These are phyloP conservation scores for Colletotrichum brevisporum DNA, from an alignment of 2,329 filamentous ascomycete species.

Conservation along the genomic window DNA sequence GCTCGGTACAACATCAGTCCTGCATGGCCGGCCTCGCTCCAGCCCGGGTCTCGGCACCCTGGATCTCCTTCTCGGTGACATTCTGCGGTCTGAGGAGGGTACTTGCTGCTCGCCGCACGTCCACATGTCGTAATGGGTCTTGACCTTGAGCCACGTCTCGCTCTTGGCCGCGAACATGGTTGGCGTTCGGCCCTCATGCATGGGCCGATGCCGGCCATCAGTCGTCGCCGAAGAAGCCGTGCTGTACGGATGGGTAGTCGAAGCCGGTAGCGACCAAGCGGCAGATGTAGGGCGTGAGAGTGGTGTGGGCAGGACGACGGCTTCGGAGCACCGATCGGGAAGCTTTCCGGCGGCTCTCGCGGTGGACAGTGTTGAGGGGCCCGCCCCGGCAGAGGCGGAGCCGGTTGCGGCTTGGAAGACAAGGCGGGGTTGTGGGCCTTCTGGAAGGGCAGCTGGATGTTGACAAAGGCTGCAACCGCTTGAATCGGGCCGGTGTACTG, in stretches of 20 bases:
- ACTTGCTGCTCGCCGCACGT: constrained; percentile 84
- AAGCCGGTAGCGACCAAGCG: constrained; percentile 93
- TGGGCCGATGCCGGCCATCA: constrained; percentile 82
- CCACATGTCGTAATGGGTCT: constrained; percentile 92
- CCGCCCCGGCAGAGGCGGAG: constrained; percentile 51
- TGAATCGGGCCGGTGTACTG: constrained; percentile 88
- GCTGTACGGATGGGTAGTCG: constrained; percentile 87
- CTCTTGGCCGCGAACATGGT: constrained; percentile 95
- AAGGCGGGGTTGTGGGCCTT: constrained; percentile 64
- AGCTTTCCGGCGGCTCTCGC: constrained; percentile 49
- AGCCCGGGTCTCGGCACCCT: constrained; percentile 84
- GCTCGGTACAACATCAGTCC: constrained; percentile 92
- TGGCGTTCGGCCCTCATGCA: constrained; percentile 93
- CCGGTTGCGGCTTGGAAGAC: constrained; percentile 53
- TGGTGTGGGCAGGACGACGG: constrained; percentile 62
- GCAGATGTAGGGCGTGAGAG: constrained; percentile 89
- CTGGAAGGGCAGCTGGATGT: constrained; percentile 92
- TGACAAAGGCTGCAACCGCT: constrained; percentile 89
- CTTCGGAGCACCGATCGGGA: constrained; percentile 44
- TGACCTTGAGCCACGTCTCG: constrained; percentile 89
- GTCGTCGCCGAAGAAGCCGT: constrained; percentile 97
- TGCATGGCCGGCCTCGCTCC: constrained; percentile 97
- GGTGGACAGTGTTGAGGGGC: constrained; percentile 47
- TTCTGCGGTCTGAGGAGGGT: constrained; percentile 87
- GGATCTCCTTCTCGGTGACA: constrained; percentile 83